A percentile compares a stretch with the other conserved stretches of the same genome.
Evolutionary conservation across 768 basidiomycete species (phyloP).

Genomic region (Daedaleopsis sinensis): DNA sequence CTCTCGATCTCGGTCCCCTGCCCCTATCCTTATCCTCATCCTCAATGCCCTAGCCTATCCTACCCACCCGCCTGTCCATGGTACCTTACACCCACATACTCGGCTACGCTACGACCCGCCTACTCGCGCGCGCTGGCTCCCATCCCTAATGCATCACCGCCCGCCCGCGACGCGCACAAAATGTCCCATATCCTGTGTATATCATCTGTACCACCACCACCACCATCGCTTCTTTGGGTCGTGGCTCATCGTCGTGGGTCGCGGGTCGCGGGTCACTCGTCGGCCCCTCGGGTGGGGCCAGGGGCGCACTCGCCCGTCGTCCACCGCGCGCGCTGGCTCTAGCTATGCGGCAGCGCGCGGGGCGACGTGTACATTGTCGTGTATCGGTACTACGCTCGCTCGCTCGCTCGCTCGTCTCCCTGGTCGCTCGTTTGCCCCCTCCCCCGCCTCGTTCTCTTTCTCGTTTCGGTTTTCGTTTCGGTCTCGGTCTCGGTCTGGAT

Average conservation of each 20-base stretch:
- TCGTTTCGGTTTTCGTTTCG: background rate
- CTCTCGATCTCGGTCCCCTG: conserved; percentile 2
- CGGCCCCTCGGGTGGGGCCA: background rate
- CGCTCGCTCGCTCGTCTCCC: background rate
- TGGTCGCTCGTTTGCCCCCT: conserved; percentile 1
- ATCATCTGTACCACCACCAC: conserved; percentile 17
- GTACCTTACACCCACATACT: conserved; percentile 16
- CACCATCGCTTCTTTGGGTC: conserved; percentile 6
- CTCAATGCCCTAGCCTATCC: conserved; percentile 6
- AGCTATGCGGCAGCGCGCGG: background rate
- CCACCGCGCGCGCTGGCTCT: background rate
- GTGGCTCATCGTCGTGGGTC: background rate
- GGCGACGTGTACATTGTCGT: conserved; percentile 19
- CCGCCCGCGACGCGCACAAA: conserved; percentile 12
- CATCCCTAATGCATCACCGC: conserved; percentile 1
- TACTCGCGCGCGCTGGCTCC: background rate
- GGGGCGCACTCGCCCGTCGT: background rate
- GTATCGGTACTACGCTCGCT: conserved; percentile 18
- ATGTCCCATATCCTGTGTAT: conserved; percentile 20
- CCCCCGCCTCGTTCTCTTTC: background rate
- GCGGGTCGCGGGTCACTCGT: background rate
- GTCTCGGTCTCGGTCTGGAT: background rate
- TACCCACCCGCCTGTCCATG: background rate
- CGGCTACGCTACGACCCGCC: conserved; percentile 20
- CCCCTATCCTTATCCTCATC: conserved; percentile 1